Percentiles rank a stretch among this genome's conserved stretches.
These are phyloP conservation scores for Puccinia novopanici DNA, from an alignment of 1,284 basidiomycete genomes.

Conservation along the genomic window DNA sequence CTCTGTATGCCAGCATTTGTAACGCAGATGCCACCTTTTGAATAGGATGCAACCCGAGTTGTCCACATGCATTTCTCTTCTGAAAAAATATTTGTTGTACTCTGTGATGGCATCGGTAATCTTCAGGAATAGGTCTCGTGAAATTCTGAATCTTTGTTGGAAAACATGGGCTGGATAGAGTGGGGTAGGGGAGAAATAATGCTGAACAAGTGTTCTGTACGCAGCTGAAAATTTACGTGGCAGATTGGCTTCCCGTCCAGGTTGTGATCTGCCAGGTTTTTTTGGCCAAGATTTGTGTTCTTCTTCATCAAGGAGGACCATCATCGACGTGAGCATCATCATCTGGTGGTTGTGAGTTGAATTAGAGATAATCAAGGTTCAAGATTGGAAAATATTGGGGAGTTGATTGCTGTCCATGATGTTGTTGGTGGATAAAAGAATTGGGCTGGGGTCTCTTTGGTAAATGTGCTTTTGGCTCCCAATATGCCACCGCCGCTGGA, in stretches of 20 bases:
- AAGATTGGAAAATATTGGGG: too few relatives aligned
- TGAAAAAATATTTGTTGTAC: background rate
- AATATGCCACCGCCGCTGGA: too few relatives aligned
- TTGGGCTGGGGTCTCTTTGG: too few relatives aligned
- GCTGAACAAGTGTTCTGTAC: background rate
- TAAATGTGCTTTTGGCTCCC: too few relatives aligned
- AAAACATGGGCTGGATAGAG: background rate
- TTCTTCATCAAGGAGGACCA: too few relatives aligned
- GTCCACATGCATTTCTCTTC: background rate
- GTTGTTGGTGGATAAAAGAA: too few relatives aligned
- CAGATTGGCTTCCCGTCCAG: background rate
- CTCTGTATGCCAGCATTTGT: background rate
- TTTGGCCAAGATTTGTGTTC: too few relatives aligned
- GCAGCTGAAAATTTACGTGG: background rate
- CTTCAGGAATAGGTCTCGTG: background rate
- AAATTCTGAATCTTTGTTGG: background rate
- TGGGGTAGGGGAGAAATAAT: background rate
- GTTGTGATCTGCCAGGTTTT: too few relatives aligned
- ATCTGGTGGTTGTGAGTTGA: too few relatives aligned
- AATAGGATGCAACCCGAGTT: background rate
- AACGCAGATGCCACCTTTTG: background rate
- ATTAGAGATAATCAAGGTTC: too few relatives aligned
- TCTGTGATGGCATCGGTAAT: background rate
- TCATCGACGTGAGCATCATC: too few relatives aligned
- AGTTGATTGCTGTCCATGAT: too few relatives aligned